Evolutionary conservation across 202 grass and related monocot species (phyloP), one percentile per base, ranked within the genome.

Genomic region (Carex sylvatica): DNA sequence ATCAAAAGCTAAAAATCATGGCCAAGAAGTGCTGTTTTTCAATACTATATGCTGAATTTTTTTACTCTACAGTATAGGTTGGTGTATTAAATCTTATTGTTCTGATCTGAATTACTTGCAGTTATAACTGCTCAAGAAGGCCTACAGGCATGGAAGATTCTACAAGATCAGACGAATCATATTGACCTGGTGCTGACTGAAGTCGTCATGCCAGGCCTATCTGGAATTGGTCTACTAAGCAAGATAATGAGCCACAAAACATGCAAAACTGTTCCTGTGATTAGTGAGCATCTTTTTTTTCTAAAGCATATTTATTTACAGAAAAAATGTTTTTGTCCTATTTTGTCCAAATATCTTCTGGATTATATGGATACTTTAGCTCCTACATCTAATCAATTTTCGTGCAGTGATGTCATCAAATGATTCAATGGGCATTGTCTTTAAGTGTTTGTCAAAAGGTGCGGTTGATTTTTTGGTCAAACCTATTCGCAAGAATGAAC

Each of bases 361-460:
- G 78, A 44, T 63, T 79, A 65, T 80, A 28, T 80, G 38, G 19
- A 65, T 44, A 63, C 18, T 89, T 84, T 87, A 87, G 62, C 66
- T 85, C 55, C 83, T 91, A 88, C 63, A 78, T 64, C 87, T 80
- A 87, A 90, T 79, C 82, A 33, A 31, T 89, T 77, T 85, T 15
- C n/a, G 8, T 93, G 82, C 90, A 97, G 94, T 97, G 94, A 97
- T 94, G 90, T 97, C 94, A 68, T 92, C 90, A 5, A 89, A 90
- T 79, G 92, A 93, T 80, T 87, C 90, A 30, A 94, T 93, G 92
- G 82, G 74, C 75, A 97, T 81, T 54, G 88, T 92, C 40, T 94
- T 97, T 61, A 92, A 91, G 55, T 97, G 95, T 86, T 82, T 94
- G 74, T 93, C 95, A 62, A 94, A 94, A 87, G 95, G 92, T 55